A percentile compares a stretch with the other conserved stretches of the same genome.
Conservation (phyloP, 1,284 basidiomycete genomes). For the Cryptococcus wingfieldii region DNA sequence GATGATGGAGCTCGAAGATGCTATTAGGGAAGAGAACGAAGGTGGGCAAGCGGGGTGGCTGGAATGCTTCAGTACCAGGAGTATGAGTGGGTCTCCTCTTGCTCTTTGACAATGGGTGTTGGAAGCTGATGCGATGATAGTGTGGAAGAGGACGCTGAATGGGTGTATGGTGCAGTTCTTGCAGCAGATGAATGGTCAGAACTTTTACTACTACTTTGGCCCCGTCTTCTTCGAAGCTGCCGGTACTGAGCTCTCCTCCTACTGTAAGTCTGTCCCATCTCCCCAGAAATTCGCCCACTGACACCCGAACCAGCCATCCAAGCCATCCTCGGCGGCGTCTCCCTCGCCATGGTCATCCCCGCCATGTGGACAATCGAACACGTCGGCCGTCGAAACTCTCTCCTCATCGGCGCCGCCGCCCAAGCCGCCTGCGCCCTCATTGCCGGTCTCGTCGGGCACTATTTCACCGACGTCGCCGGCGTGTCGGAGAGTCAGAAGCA, state of each 20-base stretch:
- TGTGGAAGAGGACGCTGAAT: conserved; percentile 24
- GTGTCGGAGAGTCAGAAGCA: conserved; percentile 47
- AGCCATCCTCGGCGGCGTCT: conserved; percentile 28
- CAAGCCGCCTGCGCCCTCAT: conserved; percentile 52
- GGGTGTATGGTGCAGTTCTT: conserved; percentile 74
- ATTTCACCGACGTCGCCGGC: conserved; percentile 54
- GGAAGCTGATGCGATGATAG: neutral
- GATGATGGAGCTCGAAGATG: conserved; percentile 64
- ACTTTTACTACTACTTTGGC: conserved; percentile 46
- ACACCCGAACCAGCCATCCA: conserved; percentile 13
- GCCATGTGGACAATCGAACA: conserved; percentile 42
- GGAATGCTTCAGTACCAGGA: conserved; percentile 72
- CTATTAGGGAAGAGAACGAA: conserved; percentile 58
- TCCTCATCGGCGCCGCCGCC: conserved; percentile 62
- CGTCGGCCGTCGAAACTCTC: conserved; percentile 40
- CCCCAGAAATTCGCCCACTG: neutral
- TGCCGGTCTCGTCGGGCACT: conserved; percentile 68
- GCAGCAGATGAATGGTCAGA: conserved; percentile 60
- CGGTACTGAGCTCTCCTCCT: conserved; percentile 62
- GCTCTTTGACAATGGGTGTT: neutral
- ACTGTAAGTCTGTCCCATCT: conserved; percentile 30
- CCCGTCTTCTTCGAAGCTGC: conserved; percentile 77
- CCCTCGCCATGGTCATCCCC: conserved; percentile 34
- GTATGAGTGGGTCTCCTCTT: conserved; percentile 48
- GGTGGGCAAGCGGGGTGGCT: conserved; percentile 72